phyloP scores from a whole-genome alignment of 768 basidiomycete genomes.

The Cyathus striatus region DNA sequence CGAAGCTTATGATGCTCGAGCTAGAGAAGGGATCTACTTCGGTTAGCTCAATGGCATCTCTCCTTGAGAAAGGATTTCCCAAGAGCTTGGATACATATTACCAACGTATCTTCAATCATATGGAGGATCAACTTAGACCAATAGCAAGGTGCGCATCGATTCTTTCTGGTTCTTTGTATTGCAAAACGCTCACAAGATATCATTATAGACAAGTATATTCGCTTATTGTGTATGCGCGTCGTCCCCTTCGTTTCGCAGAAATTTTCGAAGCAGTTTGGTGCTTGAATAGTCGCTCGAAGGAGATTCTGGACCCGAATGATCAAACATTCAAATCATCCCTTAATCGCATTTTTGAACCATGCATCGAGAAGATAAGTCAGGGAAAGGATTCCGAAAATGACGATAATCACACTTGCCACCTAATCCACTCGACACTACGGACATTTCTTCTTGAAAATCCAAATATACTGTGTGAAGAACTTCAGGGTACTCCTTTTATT shows the following conservation, averaged over 20 bases:
- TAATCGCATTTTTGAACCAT: constrained; percentile 9
- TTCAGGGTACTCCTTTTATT: constrained; percentile 8
- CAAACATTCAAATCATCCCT: constrained; percentile 8
- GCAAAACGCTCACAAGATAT: too few relatives aligned
- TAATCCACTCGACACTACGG: constrained; percentile 20
- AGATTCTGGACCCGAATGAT: constrained; percentile 1
- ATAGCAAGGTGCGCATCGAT: constrained; percentile 14
- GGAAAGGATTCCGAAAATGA: constrained; percentile 4
- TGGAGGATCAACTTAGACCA: constrained; percentile 4
- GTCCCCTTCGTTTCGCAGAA: constrained; percentile 19
- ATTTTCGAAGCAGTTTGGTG: constrained; percentile 16
- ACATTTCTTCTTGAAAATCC: constrained; percentile 16
- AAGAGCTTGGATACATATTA: constrained; percentile 11
- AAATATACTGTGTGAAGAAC: constrained; percentile 6
- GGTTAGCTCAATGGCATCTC: constrained; percentile 11
- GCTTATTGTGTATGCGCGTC: constrained; percentile 17
- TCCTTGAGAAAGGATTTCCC: constrained; percentile 10
- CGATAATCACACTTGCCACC: constrained; percentile 13
- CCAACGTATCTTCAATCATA: constrained; percentile 9
- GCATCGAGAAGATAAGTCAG: constrained; percentile 12
- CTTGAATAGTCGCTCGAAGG: constrained; percentile 8
- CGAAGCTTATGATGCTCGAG: constrained; percentile 14
- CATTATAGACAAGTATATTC: too few relatives aligned
- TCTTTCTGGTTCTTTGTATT: too few relatives aligned
- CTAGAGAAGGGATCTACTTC: constrained; percentile 9